Evolutionary conservation across 140 eudicot genomes (phyloP).

Genomic region (Anethum foeniculum): DNA sequence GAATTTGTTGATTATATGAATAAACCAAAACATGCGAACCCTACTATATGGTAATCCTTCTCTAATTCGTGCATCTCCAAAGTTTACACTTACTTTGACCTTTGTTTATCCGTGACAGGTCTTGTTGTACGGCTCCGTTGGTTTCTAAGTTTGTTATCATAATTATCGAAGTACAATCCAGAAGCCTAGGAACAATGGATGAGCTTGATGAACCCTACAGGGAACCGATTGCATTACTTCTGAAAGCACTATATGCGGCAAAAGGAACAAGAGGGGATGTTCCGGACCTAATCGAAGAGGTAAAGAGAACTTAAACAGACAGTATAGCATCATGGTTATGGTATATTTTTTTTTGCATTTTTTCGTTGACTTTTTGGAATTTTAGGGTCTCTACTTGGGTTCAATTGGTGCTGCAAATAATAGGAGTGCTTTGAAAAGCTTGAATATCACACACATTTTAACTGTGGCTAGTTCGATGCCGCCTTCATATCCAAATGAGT

Average conservation of each 20-base stretch:
- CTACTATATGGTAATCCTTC: neutral
- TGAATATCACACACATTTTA: slow-evolving; percentile 66
- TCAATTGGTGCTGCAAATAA: slow-evolving; percentile 82
- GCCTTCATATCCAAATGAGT: slow-evolving; percentile 46
- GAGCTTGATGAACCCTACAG: slow-evolving; percentile 22
- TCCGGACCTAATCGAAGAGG: slow-evolving; percentile 87
- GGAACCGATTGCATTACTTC: slow-evolving; percentile 41
- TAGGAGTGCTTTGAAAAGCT: slow-evolving; percentile 48
- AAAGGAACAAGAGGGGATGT: slow-evolving; percentile 34
- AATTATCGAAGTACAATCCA: neutral
- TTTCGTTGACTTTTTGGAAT: neutral
- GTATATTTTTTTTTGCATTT: neutral
- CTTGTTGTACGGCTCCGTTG: neutral
- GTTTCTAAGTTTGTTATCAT: neutral
- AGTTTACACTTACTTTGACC: neutral
- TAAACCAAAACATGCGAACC: neutral
- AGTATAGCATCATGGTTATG: neutral
- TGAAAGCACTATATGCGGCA: slow-evolving; percentile 35
- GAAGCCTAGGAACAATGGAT: slow-evolving; percentile 34
- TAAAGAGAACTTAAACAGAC: slow-evolving; percentile 10
- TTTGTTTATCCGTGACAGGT: neutral
- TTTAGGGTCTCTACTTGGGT: slow-evolving; percentile 80
- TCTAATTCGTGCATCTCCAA: neutral
- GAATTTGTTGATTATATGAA: neutral
- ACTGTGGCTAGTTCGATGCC: slow-evolving; percentile 58